Percentiles rank a stretch among this genome's conserved stretches.
Conservation (phyloP, 305 asterid species). For the Solanum aculeatissimum region DNA sequence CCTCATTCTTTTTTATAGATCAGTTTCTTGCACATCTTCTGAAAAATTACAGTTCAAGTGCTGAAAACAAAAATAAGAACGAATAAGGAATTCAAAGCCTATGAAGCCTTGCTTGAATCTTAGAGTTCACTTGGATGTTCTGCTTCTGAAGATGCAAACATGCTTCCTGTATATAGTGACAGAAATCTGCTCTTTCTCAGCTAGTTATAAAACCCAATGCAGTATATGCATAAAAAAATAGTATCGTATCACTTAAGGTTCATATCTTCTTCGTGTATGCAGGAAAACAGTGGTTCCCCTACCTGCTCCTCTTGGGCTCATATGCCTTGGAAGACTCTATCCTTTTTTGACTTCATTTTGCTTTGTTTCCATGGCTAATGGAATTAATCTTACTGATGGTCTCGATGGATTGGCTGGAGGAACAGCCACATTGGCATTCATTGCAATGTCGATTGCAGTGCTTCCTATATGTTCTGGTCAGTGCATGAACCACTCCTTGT, state of each 20-base stretch:
- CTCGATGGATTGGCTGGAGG: slow-evolving; percentile 97
- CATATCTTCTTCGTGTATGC: neutral
- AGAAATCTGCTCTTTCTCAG: neutral
- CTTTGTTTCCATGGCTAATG: slow-evolving; percentile 75
- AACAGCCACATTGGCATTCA: slow-evolving; percentile 71
- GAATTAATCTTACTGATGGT: slow-evolving; percentile 62
- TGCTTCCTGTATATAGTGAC: neutral
- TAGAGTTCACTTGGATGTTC: neutral
- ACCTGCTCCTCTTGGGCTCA: slow-evolving; percentile 74
- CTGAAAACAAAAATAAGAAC: neutral
- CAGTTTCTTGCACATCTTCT: neutral
- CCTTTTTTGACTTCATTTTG: slow-evolving; percentile 50
- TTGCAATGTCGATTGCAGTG: slow-evolving; percentile 86
- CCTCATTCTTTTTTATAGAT: neutral
- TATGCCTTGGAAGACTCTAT: slow-evolving; percentile 51
- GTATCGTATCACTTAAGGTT: neutral
- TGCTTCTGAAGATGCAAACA: neutral
- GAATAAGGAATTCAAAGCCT: neutral
- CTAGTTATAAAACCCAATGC: neutral
- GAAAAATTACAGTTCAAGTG: neutral
- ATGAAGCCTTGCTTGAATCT: neutral
- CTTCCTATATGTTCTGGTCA: slow-evolving; percentile 90
- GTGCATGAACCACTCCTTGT: neutral
- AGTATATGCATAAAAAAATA: neutral
- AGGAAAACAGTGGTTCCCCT: slow-evolving; percentile 78